Base-by-base conservation (phyloP, 148 eudicot species). In the Rhododendron kiyosumense region DNA sequence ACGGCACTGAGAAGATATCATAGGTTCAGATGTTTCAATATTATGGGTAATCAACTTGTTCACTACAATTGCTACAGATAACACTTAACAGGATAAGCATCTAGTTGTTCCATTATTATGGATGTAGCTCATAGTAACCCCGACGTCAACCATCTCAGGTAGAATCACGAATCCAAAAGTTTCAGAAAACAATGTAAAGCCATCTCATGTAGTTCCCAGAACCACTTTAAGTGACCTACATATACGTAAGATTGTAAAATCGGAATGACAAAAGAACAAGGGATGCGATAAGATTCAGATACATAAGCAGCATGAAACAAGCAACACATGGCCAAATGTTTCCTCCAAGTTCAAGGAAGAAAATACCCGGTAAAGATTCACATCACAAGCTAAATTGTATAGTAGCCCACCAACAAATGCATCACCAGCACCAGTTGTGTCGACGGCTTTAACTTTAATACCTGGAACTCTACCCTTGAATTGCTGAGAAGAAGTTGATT, bases 371-470 rank as follows among this genome's bases (percentile, higher is more conserved):
- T 85, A 88, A 57, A 94, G 74, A 81, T 71, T 89, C 85, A 89
- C 59, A 87, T 96, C 94, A 43, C 93, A 87, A 83, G 96, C 98
- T 87, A 96, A 89, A 83, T 85, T 87, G 87, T 87, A 86, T 69
- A 96, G 89, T 69, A 95, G 51, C 52, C 96, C 99, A 63, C 93
- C 98, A 28, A 90, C 93, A 84, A 96, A 96, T 78, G 99, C 95
- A 89, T 96, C 99, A 59, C 99, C 99, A 6, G 98, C 99, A 74
- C 99, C 99, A 82, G 96, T 96, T 78, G 98, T 94, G 88, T 96
- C 98, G 78, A 96, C 90, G n/a, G 98, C 59, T 79, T 93, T 91
- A 28, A 92, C 97, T 90, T 91, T 89, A 32, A 94, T 86, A 82
- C 93, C 92, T 57, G 83, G 73, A 83, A 96, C 96, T 89, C 88